Evolutionary conservation across 2,329 filamentous ascomycete species (phyloP).

Genomic region (Metarhizium guizhouense): DNA sequence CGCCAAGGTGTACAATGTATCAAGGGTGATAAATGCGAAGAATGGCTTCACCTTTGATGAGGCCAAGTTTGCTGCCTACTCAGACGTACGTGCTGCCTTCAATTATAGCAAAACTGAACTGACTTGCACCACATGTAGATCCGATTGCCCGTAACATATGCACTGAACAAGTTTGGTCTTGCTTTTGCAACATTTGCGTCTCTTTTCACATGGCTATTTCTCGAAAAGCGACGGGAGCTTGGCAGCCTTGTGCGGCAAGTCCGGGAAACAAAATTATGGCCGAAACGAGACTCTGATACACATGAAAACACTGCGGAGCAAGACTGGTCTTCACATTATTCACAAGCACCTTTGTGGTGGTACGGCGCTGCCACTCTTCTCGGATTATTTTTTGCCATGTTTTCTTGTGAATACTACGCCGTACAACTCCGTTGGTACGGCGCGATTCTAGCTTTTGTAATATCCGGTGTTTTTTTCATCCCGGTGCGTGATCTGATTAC

Average conservation of each 20-base stretch:
- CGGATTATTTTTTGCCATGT: conserved; percentile 17
- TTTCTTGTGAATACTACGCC: conserved; percentile 20
- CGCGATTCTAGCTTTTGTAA: conserved; percentile 16
- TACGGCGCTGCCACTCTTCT: conserved; percentile 12
- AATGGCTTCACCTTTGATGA: conserved; percentile 32
- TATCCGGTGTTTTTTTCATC: conserved; percentile 20
- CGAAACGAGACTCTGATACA: neutral
- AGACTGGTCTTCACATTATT: conserved; percentile 6
- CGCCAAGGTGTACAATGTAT: conserved; percentile 37
- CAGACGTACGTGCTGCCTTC: conserved; percentile 26
- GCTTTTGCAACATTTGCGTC: conserved; percentile 41
- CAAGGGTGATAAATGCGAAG: conserved; percentile 35
- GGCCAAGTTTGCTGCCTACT: conserved; percentile 41
- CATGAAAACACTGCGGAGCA: neutral
- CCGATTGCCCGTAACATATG: conserved; percentile 35
- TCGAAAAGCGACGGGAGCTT: conserved; percentile 20
- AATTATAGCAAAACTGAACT: neutral
- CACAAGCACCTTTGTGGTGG: conserved; percentile 17
- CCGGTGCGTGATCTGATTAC: conserved; percentile 11
- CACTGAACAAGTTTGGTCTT: conserved; percentile 41
- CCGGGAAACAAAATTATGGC: neutral
- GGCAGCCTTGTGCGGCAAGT: neutral
- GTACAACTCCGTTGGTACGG: conserved; percentile 24
- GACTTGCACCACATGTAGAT: conserved; percentile 11
- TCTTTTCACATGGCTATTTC: conserved; percentile 21